Evolutionary conservation across 495 filamentous ascomycete genomes (phyloP), one percentile per base, ranked within the genome.

Genomic region (Aspergillus baeticus): DNA sequence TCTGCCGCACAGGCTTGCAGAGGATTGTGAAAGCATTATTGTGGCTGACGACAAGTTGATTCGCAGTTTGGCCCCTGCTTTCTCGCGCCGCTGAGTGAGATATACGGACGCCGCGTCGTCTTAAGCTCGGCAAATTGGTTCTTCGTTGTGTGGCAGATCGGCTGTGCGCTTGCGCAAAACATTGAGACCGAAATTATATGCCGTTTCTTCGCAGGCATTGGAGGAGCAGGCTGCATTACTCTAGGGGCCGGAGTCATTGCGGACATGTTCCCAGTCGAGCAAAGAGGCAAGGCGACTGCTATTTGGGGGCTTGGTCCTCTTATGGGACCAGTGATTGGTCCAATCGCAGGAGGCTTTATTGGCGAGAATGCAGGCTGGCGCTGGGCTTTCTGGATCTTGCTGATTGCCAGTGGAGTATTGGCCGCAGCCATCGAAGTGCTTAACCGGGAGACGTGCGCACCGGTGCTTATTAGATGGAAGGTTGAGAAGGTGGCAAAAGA

Each of bases 121-220:
- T 65, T 73, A 49, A 68, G 71, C 54, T 50, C 42, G 48, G 66
- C 68, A 45, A 74, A 78, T 55, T 47, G 63, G 41, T 65, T 77
- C 33, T 77, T 80, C 44, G 59, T 77, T 7, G 56, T 79, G 6
- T 88, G 84, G 79, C 83, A 85, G 53, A 84, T 89, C 29, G 86
- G 85, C 2, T 88, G 86, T 60, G 87, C 87, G 2, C 67, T 89
- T 10, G 75, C 86, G 0, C 82, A 83, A 0, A 84, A 79, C 39
- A 74, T 89, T 21, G 58, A 58, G 6, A 59, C 71, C 1, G 71
- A 89, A 10, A 84, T 90, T 20, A 76, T 84, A 8, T 88, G 87
- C 63, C 84, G 87, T 2, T 78, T 89, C 29, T 64, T 88, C 2
- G 71, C 76, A 17, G 88, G 87, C 1, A 69, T 84, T 22, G 86